Evolutionary conservation across 345 rosid species (phyloP), one percentile per base, ranked within the genome.

Genomic region (Melastoma malabathricum): DNA sequence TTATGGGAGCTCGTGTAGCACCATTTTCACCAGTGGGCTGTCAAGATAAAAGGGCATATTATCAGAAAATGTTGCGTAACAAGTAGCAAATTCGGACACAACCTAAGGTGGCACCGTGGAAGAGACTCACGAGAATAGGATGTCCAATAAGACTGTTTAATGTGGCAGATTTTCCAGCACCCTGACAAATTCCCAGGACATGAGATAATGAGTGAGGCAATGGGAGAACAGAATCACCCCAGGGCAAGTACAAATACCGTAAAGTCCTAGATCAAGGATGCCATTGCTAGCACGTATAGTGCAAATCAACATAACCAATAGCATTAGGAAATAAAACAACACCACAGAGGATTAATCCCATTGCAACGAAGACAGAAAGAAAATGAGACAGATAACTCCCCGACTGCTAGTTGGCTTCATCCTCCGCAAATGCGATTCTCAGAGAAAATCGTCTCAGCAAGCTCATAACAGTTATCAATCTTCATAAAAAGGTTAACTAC

Each of bases 21-120:
- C 97, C 97, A 62, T 86, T 86, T 73, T 89, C 97, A 54, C 96
- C 97, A 14, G 97, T 89, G 15, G 97, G 97, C 97, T 89, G 55
- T 59, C 51, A 34, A 6, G 12, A 34, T 38, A 68, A 44, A 38
- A 50, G 55, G 43, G 48, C 43, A 15, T 39, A 54, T 22, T 48
- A 39, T 46, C n/a, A 59, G 20, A 15, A 45, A 47, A 45, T 31
- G 18, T 10, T 47, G 44, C 12, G 27, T 13, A 51, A 39, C 18
- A 13, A 52, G 51, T 29, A 44, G 1, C 2, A 23, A 27, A 17
- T 3, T 13, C 10, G 14, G 51, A 15, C 22, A 10, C n/a, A 3
- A 18, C 18, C 31, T 1, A 29, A 17, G 38, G 25, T 5, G 16
- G 39, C 51, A 51, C 46, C 9, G 10, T 25, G 14, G 13, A 57